Conservation (phyloP, 371 early-diverging fungal genomes). For the Mucor velutinosus region DNA sequence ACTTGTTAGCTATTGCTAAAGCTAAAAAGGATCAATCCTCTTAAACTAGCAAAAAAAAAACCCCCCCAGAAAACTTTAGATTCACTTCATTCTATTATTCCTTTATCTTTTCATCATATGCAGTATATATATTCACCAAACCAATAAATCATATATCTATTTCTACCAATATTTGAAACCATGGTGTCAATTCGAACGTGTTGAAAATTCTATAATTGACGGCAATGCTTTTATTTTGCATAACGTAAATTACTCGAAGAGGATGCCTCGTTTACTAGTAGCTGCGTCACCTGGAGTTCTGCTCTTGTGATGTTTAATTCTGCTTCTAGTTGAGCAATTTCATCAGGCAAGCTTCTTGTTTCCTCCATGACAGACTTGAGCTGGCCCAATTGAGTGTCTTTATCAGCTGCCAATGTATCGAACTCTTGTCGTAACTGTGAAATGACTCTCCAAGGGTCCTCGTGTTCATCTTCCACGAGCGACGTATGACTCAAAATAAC, state of each 20-base stretch:
- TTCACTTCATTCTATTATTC: neutral
- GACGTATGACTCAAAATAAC: neutral
- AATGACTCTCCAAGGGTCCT: conserved; percentile 34
- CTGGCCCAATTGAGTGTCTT: conserved; percentile 4
- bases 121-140: neutral
- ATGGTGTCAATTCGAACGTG: too few relatives aligned
- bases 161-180: too few relatives aligned
- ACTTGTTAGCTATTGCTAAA: conserved; percentile 39
- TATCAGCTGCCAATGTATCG: conserved; percentile 12
- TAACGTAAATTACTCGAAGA: neutral
- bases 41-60: neutral
- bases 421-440: conserved; percentile 24
- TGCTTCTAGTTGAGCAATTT: conserved; percentile 42
- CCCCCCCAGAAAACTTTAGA: neutral
- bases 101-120: neutral
- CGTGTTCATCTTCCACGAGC: conserved; percentile 8
- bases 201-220: too few relatives aligned
- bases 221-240: neutral
- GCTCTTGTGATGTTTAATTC: conserved; percentile 43
- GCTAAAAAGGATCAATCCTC: neutral
- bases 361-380: conserved; percentile 22
- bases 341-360: conserved; percentile 27
- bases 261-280: conserved; percentile 12
- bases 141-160: neutral
- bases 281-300: conserved; percentile 35